Evolutionary conservation across 1,284 basidiomycete species (phyloP).

Genomic region (Hemileia vastatrix): DNA sequence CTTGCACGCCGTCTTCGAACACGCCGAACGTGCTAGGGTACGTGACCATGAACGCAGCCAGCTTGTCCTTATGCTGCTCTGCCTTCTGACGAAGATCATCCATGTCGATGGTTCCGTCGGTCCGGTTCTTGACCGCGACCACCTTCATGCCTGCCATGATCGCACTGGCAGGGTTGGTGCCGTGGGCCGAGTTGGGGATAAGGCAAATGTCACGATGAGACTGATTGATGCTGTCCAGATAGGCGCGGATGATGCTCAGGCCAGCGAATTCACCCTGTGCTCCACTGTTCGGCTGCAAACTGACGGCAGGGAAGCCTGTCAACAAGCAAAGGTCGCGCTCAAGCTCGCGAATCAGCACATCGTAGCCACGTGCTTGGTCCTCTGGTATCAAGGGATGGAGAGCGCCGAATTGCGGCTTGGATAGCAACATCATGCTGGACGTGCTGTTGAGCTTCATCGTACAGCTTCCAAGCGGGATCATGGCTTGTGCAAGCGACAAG

Average conservation of each 20-base stretch:
- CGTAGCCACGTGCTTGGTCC: slow-evolving; percentile 83
- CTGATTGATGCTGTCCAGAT: slow-evolving; percentile 78
- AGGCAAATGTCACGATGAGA: slow-evolving; percentile 79
- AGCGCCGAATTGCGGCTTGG: slow-evolving; percentile 78
- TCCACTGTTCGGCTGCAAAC: slow-evolving; percentile 93
- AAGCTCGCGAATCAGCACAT: slow-evolving; percentile 77
- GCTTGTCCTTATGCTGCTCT: slow-evolving; percentile 75
- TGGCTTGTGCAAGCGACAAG: slow-evolving; percentile 83
- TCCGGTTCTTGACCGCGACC: slow-evolving; percentile 77
- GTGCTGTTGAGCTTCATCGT: slow-evolving; percentile 97
- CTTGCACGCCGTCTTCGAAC: slow-evolving; percentile 78
- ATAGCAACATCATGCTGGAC: slow-evolving; percentile 89
- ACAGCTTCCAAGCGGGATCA: slow-evolving; percentile 90
- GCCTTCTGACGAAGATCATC: slow-evolving; percentile 77
- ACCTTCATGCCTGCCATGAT: slow-evolving; percentile 96
- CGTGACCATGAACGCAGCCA: slow-evolving; percentile 97
- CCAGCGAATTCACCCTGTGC: slow-evolving; percentile 93
- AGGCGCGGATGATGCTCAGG: slow-evolving; percentile 82
- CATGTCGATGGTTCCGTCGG: slow-evolving; percentile 80
- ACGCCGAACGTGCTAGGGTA: slow-evolving; percentile 96
- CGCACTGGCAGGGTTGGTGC: slow-evolving; percentile 88
- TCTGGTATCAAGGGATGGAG: slow-evolving; percentile 87
- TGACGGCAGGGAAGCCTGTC: slow-evolving; percentile 91
- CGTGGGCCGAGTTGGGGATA: slow-evolving; percentile 85
- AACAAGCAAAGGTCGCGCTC: slow-evolving; percentile 82